Evolutionary conservation across 495 filamentous ascomycete species (phyloP), one percentile per base, ranked within the genome.

Genomic region (Xylaria curta): DNA sequence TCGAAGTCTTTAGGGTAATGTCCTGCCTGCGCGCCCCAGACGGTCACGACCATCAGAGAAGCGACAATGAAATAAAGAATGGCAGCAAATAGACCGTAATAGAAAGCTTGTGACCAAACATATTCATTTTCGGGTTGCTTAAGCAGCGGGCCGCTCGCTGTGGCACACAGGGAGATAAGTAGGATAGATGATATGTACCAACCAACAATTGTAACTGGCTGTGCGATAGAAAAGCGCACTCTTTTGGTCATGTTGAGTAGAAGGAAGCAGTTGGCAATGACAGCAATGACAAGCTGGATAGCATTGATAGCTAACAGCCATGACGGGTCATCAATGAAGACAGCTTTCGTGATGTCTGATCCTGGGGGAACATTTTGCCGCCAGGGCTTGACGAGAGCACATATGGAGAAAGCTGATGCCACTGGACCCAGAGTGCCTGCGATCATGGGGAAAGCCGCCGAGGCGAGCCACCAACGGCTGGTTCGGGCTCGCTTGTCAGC

Each of bases 371-470:
- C 85, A 61, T 86, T 84, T 72, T 91, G 89, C 62, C 92, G 84
- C 94, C 94, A 97, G 56, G 89, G 85, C 73, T 89, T 84, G 7
- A 90, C 89, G 44, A 97, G 82, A 33, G 92, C 90, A 77, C 92
- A 93, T 49, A 97, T 90, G 78, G 87, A 92, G 86, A 97, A 94
- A 24, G 92, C 90, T 44, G 83, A 85, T 26, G 93, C 94, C 69
- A 96, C 92, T 4, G 94, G 94, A 0, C 94, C 94, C 66, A 97
- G 90, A 0, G 93, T 95, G 53, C 91, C 93, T 59, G 94, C 93
- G 38, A 94, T 84, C 75, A 97, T 86, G 38, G 94, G 94, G 73
- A 94, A 93, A 12, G 89, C 92, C 0, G 93, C 93, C 26, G 90
- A 92, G 10, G 92, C 92, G 74, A 95, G 91, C 94, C 94, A 97